Evolutionary conservation across 441 rosid genomes (phyloP).

Genomic region (Geranium incanum): DNA sequence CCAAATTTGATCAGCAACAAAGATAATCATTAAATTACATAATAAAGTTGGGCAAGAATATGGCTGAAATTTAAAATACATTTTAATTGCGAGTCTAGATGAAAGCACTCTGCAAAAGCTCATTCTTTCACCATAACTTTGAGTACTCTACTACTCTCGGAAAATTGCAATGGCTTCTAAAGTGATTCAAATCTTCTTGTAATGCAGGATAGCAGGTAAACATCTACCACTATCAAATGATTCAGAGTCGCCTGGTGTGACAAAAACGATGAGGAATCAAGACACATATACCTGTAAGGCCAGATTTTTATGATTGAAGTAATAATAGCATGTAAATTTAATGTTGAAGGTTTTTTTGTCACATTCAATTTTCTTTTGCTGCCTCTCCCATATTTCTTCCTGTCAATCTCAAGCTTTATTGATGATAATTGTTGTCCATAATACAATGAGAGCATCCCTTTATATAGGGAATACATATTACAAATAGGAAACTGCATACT

Average conservation of each 20-base stretch:
- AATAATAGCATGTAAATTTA: no score
- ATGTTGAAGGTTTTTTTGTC: no score
- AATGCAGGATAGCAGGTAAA: constrained; percentile 33
- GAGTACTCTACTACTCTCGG: not conserved
- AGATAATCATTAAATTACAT: not conserved
- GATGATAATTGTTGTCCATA: no score
- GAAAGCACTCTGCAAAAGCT: not conserved
- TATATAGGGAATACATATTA: no score
- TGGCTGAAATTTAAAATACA: not conserved
- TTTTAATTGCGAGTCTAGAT: not conserved
- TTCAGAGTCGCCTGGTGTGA: constrained; percentile 24
- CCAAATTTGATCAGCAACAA: not conserved
- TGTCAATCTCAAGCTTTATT: no score
- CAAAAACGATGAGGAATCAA: constrained; percentile 23
- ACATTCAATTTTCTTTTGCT: no score
- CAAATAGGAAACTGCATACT: no score
- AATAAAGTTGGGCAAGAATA: not conserved
- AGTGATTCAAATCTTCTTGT: constrained; percentile 13
- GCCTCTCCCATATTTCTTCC: no score
- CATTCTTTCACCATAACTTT: not conserved
- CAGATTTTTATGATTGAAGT: constrained; percentile 8
- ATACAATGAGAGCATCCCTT: no score
- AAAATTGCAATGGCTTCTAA: not conserved
- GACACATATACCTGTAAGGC: constrained; percentile 29
- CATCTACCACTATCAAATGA: constrained; percentile 20